These are phyloP conservation scores for Verticillium nubilum DNA, from an alignment of 2,329 filamentous ascomycete species.

Conservation along the genomic window DNA sequence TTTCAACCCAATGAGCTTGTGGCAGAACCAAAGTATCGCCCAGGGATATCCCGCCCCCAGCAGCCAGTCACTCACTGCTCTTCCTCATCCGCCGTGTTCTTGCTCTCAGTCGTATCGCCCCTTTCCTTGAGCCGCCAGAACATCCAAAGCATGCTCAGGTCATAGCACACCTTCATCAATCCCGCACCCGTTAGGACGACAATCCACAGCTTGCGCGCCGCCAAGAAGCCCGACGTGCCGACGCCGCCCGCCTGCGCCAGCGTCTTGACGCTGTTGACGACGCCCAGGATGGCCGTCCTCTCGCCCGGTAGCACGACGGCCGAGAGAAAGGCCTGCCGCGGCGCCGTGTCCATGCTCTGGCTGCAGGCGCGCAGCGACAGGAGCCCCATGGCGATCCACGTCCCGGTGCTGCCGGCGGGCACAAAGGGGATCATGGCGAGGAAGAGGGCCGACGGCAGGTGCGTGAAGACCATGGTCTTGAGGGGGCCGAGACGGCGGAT, in stretches of 20 bases:
- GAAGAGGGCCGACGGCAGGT: constrained; percentile 63
- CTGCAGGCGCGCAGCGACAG: constrained; percentile 57
- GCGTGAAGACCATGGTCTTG: constrained; percentile 72
- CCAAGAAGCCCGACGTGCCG: constrained; percentile 58
- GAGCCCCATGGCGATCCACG: constrained; percentile 51
- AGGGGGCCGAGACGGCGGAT: constrained; percentile 56
- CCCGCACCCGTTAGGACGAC: constrained; percentile 60
- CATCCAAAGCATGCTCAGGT: constrained; percentile 49
- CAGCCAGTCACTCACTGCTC: background rate
- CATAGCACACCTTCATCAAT: constrained; percentile 54
- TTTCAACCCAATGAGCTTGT: too few species aligned
- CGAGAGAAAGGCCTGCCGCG: constrained; percentile 64
- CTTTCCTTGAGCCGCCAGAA: constrained; percentile 30
- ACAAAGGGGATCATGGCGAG: constrained; percentile 59
- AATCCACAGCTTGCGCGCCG: constrained; percentile 51
- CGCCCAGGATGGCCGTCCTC: constrained; percentile 66
- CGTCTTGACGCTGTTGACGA: constrained; percentile 66
- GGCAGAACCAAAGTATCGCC: too few species aligned
- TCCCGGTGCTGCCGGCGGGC: constrained; percentile 20
- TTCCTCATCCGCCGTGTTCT: background rate
- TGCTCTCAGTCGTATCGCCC: constrained; percentile 5
- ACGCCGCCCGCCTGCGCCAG: constrained; percentile 55
- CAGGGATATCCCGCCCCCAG: too few species aligned
- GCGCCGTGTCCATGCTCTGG: constrained; percentile 66
- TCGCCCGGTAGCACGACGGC: constrained; percentile 59